A percentile compares a stretch with the other conserved stretches of the same genome.
phyloP scores from a whole-genome alignment of 1,139 yeast genomes.

The Sugiyamaella pinicola region DNA sequence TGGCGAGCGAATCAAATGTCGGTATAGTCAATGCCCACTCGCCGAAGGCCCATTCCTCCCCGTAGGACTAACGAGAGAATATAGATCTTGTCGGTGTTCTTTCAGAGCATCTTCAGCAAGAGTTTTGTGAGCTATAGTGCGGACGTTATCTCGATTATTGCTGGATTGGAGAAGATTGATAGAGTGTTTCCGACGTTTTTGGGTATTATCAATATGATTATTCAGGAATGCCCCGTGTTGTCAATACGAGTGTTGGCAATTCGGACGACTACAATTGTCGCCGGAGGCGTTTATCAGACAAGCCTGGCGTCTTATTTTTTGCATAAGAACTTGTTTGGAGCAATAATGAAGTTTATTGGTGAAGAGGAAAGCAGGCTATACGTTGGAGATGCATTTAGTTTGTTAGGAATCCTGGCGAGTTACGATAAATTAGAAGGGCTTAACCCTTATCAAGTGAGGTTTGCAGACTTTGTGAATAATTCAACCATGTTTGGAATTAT shows the following conservation, averaged over 20 bases:
- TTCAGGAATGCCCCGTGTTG: constrained; percentile 28
- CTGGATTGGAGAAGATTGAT: constrained; percentile 44
- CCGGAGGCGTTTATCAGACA: constrained; percentile 42
- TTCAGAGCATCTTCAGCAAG: constrained; percentile 38
- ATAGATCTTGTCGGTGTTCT: constrained; percentile 35
- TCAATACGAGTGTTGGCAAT: constrained; percentile 39
- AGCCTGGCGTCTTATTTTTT: constrained; percentile 41
- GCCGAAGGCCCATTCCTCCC: not conserved
- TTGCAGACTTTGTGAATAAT: constrained; percentile 46
- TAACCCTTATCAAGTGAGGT: constrained; percentile 43
- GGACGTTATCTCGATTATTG: constrained; percentile 41
- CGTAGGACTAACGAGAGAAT: not conserved
- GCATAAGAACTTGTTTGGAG: constrained; percentile 44
- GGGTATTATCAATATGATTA: constrained; percentile 34
- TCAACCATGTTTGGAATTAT: constrained; percentile 41
- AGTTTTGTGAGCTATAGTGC: constrained; percentile 39
- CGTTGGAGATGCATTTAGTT: constrained; percentile 42
- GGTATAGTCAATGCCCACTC: too few relatives aligned
- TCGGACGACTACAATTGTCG: constrained; percentile 39
- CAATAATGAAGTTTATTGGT: constrained; percentile 41
- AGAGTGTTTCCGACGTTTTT: constrained; percentile 37
- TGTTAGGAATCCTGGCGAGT: constrained; percentile 44
- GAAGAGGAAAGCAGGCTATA: constrained; percentile 31
- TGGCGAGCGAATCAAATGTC: too few relatives aligned
- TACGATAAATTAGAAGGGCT: constrained; percentile 43